Conservation (phyloP, 331 rosid species). For the Quercus lobata region DNA sequence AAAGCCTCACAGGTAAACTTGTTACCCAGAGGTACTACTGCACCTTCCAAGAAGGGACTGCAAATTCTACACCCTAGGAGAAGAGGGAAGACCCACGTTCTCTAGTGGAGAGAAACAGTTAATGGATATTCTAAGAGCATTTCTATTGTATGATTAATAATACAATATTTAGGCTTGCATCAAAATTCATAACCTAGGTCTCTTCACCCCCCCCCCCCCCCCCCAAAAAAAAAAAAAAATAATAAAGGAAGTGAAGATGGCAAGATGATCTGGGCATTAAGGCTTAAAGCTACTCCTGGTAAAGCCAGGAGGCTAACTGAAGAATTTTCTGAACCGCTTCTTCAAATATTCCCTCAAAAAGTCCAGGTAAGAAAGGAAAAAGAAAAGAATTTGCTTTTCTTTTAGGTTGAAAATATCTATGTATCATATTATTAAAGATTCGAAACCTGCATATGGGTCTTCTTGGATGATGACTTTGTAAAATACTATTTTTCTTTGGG, state of each 20-base stretch:
- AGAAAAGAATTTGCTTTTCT: not conserved
- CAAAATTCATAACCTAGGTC: conserved; percentile 7
- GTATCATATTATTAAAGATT: not conserved
- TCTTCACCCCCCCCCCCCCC: not conserved
- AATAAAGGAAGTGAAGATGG: conserved; percentile 93
- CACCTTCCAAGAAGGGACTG: too few species aligned
- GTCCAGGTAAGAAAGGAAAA: conserved; percentile 62
- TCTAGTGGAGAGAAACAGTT: too few species aligned
- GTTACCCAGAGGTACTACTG: too few species aligned
- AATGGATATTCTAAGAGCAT: too few species aligned
- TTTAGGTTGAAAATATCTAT: not conserved
- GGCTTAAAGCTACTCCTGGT: conserved; percentile 93
- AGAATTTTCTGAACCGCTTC: conserved; percentile 92
- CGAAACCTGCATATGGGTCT: not conserved
- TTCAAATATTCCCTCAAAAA: conserved; percentile 86
- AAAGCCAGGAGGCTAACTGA: conserved; percentile 92
- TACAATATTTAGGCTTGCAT: not conserved
- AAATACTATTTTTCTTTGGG: not conserved
- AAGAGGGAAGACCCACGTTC: too few species aligned
- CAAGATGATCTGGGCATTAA: conserved; percentile 74
- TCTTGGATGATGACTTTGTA: not conserved
- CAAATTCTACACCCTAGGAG: too few species aligned
- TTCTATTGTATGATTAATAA: not conserved
- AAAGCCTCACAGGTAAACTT: too few species aligned
- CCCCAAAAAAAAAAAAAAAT: not conserved